phyloP scores from a whole-genome alignment of 2,329 filamentous ascomycete species.

The Claviceps sp. region DNA sequence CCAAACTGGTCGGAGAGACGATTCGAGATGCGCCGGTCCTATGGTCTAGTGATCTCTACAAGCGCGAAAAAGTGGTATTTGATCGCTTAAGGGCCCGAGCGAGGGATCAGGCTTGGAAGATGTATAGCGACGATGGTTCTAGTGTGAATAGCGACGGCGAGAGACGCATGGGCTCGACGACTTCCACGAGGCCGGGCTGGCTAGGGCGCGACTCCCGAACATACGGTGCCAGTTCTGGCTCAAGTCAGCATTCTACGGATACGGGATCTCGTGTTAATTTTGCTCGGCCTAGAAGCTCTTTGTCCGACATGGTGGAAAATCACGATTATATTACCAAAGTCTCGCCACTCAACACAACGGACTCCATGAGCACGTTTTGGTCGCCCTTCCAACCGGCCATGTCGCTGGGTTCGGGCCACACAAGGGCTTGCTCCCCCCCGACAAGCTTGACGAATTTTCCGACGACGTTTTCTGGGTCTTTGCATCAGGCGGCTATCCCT shows the following conservation, averaged over 20 bases:
- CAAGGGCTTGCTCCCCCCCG: constrained; percentile 47
- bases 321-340: constrained; percentile 57
- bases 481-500: constrained; percentile 27
- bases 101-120: constrained; percentile 30
- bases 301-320: constrained; percentile 54
- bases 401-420: constrained; percentile 46
- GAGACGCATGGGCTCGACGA: constrained; percentile 27
- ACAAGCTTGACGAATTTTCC: constrained; percentile 47
- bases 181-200: constrained; percentile 34
- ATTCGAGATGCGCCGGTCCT: constrained; percentile 75
- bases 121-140: constrained; percentile 31
- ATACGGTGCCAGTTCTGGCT: constrained; percentile 38
- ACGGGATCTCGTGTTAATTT: constrained; percentile 48
- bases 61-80: constrained; percentile 56
- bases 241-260: constrained; percentile 57
- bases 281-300: constrained; percentile 40
- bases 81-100: constrained; percentile 33
- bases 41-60: constrained; percentile 84
- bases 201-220: constrained; percentile 37
- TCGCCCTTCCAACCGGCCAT: constrained; percentile 66
- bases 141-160: constrained; percentile 44
- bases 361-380: constrained; percentile 69
- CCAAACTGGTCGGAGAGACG: constrained; percentile 71
- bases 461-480: constrained; percentile 31
- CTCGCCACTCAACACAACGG: constrained; percentile 57